Percentiles rank a stretch among this genome's conserved stretches.
These are phyloP conservation scores for Lactarius hatsudake DNA, from an alignment of 768 basidiomycete species.

Conservation along the genomic window DNA sequence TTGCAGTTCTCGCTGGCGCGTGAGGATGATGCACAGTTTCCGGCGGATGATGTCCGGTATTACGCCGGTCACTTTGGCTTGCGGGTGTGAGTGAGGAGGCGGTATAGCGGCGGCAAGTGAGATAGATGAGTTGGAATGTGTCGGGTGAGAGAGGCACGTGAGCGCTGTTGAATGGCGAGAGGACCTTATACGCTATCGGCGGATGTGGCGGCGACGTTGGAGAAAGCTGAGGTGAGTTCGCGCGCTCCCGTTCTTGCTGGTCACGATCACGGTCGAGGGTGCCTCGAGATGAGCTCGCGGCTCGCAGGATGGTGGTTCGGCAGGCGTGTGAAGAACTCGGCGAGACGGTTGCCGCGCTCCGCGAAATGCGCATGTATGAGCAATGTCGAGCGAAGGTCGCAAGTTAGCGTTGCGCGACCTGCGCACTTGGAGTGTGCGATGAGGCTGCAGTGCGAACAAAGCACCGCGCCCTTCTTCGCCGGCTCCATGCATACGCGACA, in stretches of 20 bases:
- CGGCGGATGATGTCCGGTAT: no score
- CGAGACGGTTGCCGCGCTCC: conserved; percentile 53
- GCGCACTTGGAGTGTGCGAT: conserved; percentile 82
- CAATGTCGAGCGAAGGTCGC: conserved; percentile 77
- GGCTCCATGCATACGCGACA: conserved; percentile 81
- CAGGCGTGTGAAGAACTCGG: conserved; percentile 51
- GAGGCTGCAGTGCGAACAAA: conserved; percentile 87
- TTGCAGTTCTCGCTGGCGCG: no score
- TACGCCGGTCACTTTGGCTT: no score
- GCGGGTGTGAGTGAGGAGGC: no score
- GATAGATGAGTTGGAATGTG: no score
- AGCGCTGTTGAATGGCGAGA: no score
- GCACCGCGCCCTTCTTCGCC: conserved; percentile 82
- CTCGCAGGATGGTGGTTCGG: conserved; percentile 35
- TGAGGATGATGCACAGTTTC: no score
- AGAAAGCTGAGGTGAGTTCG: conserved; percentile 6
- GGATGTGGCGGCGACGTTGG: no score
- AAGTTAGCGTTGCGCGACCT: conserved; percentile 69
- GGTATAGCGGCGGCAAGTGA: no score
- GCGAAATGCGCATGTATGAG: conserved; percentile 76
- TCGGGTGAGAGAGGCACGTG: no score
- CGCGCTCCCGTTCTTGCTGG: not conserved
- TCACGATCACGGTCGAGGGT: conserved; percentile 18
- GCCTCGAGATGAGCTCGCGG: conserved; percentile 23
- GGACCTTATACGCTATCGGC: no score